Evolutionary conservation across 2,329 filamentous ascomycete species (phyloP).

Genomic region (Didymella exigua): DNA sequence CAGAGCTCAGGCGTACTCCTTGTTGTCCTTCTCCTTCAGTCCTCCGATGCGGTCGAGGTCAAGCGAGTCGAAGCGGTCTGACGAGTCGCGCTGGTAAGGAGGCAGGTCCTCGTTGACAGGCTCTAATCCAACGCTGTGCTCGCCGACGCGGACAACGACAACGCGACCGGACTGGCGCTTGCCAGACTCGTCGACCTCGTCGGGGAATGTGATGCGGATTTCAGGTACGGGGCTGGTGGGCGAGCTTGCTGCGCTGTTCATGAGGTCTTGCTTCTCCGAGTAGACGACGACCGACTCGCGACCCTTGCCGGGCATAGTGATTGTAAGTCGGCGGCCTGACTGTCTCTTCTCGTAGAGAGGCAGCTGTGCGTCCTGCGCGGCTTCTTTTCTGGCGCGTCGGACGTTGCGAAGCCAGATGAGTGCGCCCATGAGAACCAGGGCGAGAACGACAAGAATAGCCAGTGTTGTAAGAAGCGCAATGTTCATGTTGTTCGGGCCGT

Average conservation of each 20-base stretch:
- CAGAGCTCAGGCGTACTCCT: slow-evolving; percentile 41
- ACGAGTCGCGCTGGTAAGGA: slow-evolving; percentile 83
- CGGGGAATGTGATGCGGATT: slow-evolving; percentile 97
- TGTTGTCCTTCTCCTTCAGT: slow-evolving; percentile 84
- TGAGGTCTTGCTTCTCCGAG: slow-evolving; percentile 78
- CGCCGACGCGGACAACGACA: slow-evolving; percentile 88
- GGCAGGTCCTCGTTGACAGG: slow-evolving; percentile 81
- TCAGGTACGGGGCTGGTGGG: slow-evolving; percentile 84
- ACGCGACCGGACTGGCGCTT: slow-evolving; percentile 84
- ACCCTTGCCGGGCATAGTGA: slow-evolving; percentile 53
- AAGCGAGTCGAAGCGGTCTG: slow-evolving; percentile 84
- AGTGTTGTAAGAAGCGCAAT: slow-evolving; percentile 80
- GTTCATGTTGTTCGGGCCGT: slow-evolving; percentile 64
- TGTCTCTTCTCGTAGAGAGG: slow-evolving; percentile 70
- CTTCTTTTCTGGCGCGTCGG: slow-evolving; percentile 54
- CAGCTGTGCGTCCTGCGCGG: slow-evolving; percentile 58
- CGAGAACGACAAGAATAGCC: slow-evolving; percentile 76
- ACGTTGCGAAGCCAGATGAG: slow-evolving; percentile 76
- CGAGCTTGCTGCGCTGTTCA: slow-evolving; percentile 74
- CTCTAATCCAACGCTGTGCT: slow-evolving; percentile 86
- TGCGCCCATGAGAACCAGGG: slow-evolving; percentile 68
- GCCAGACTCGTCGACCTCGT: slow-evolving; percentile 85
- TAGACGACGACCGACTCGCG: slow-evolving; percentile 77
- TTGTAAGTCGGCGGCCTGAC: slow-evolving; percentile 63
- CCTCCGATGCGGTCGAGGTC: slow-evolving; percentile 95